These are phyloP conservation scores for Phanerodontia chrysosporium DNA, from an alignment of 768 basidiomycete species.

Conservation along the genomic window DNA sequence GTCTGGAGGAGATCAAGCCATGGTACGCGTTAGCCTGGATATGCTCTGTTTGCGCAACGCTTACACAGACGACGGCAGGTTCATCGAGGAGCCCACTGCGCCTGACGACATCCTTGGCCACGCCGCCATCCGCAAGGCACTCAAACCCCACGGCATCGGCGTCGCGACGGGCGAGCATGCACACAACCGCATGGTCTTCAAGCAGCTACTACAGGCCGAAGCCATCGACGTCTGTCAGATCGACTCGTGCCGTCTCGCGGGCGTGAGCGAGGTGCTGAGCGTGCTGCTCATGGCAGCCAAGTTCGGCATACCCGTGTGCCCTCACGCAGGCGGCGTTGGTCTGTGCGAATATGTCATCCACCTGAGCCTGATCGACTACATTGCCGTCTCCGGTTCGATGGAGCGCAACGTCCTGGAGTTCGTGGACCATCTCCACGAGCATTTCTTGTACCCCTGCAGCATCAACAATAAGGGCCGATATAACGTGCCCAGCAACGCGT, in stretches of 20 bases:
- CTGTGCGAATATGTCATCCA: conserved; percentile 91
- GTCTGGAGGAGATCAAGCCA: conserved; percentile 75
- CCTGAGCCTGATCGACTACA: conserved; percentile 87
- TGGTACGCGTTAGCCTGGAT: conserved; percentile 61
- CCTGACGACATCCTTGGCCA: conserved; percentile 89
- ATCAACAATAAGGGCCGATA: conserved; percentile 85
- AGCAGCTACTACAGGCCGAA: conserved; percentile 84
- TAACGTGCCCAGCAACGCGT: conserved; percentile 73
- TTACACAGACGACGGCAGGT: too few relatives aligned
- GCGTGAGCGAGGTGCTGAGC: conserved; percentile 89
- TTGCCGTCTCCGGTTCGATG: conserved; percentile 87
- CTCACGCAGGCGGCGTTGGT: conserved; percentile 93
- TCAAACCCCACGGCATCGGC: conserved; percentile 78
- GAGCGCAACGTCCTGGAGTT: conserved; percentile 92
- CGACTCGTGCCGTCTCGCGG: conserved; percentile 90
- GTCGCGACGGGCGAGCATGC: conserved; percentile 95
- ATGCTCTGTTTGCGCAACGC: too few relatives aligned
- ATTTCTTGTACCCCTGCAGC: conserved; percentile 84
- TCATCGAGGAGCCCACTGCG: conserved; percentile 92
- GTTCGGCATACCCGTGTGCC: conserved; percentile 86
- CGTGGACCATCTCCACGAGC: conserved; percentile 90
- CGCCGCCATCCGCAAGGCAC: conserved; percentile 70
- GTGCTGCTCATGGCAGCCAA: conserved; percentile 90
- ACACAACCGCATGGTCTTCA: conserved; percentile 94
- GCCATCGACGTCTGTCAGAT: conserved; percentile 96